Percentiles rank a stretch among this genome's conserved stretches.
These are phyloP conservation scores for Colletotrichum sp. DNA, from an alignment of 2,329 filamentous ascomycete species.

Conservation along the genomic window DNA sequence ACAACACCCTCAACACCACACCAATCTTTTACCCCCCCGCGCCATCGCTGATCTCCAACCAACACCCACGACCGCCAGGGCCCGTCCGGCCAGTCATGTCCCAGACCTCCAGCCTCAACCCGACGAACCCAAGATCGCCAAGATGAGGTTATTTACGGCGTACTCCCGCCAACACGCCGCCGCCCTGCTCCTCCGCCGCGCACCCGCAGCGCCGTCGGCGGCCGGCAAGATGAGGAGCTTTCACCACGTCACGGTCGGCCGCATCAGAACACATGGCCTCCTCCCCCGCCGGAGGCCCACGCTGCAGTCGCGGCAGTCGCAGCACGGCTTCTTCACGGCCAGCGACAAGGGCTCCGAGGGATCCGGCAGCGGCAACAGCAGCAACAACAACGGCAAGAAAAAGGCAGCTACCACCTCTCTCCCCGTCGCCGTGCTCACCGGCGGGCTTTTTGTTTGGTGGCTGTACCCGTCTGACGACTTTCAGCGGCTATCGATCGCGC, in stretches of 20 bases:
- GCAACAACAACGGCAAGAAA: background rate
- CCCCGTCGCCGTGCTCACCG: conserved; percentile 35
- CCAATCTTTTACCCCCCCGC: background rate
- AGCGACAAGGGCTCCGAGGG: conserved; percentile 22
- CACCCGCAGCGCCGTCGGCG: background rate
- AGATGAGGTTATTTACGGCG: conserved; percentile 12
- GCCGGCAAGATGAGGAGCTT: background rate
- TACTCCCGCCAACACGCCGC: background rate
- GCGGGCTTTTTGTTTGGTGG: conserved; percentile 45
- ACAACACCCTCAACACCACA: background rate
- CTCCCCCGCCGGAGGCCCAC: conserved; percentile 1
- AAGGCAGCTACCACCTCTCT: conserved; percentile 22
- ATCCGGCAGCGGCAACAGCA: conserved; percentile 2
- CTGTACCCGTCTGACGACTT: conserved; percentile 49
- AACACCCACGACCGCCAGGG: background rate
- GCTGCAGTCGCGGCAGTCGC: conserved; percentile 19
- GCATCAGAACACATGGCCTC: conserved; percentile 13
- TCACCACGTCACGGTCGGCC: conserved; percentile 11
- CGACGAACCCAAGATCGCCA: background rate
- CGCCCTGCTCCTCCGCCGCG: background rate
- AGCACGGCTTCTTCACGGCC: conserved; percentile 21
- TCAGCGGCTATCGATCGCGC: conserved; percentile 33
- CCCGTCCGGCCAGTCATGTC: conserved; percentile 13
- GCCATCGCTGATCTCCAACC: conserved; percentile 1
- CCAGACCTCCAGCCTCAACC: background rate